Conservation (phyloP, 202 grass and related monocot species). For the Saccharum hybrid region DNA sequence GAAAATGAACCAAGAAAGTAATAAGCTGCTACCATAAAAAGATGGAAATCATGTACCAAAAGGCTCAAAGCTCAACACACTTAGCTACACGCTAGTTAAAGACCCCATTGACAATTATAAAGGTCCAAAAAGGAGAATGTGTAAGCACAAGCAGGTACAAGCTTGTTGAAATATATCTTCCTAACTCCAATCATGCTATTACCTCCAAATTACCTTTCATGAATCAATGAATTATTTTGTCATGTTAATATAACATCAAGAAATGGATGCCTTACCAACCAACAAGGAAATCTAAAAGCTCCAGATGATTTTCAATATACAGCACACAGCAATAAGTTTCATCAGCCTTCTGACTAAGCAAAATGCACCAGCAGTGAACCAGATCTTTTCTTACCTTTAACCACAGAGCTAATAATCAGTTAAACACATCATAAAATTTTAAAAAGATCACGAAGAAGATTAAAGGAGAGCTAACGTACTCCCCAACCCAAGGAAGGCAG, state of each 20-base stretch:
- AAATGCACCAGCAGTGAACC: conserved; percentile 82
- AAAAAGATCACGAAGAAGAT: background rate
- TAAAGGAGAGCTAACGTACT: conserved; percentile 46
- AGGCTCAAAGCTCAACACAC: background rate
- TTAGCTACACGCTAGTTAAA: conserved; percentile 20
- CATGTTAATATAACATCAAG: conserved; percentile 22
- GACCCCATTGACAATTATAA: background rate
- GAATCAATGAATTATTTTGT: conserved; percentile 3
- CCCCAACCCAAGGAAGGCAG: conserved; percentile 89
- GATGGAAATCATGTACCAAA: conserved; percentile 14
- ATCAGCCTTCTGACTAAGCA: conserved; percentile 82
- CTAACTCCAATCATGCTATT: background rate
- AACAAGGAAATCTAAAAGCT: conserved; percentile 97
- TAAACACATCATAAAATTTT: background rate
- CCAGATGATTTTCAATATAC: conserved; percentile 87
- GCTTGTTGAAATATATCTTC: conserved; percentile 8
- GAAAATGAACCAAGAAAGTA: background rate
- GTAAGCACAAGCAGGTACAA: background rate
- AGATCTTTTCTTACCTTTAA: conserved; percentile 88
- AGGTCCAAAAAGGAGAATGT: conserved; percentile 33
- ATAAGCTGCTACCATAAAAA: background rate
- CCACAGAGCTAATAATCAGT: conserved; percentile 12
- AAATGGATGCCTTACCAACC: conserved; percentile 73
- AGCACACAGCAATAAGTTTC: conserved; percentile 68
- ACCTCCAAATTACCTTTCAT: background rate